Base-by-base conservation (phyloP, 805 yeast species). In the Candida glaebosa region DNA sequence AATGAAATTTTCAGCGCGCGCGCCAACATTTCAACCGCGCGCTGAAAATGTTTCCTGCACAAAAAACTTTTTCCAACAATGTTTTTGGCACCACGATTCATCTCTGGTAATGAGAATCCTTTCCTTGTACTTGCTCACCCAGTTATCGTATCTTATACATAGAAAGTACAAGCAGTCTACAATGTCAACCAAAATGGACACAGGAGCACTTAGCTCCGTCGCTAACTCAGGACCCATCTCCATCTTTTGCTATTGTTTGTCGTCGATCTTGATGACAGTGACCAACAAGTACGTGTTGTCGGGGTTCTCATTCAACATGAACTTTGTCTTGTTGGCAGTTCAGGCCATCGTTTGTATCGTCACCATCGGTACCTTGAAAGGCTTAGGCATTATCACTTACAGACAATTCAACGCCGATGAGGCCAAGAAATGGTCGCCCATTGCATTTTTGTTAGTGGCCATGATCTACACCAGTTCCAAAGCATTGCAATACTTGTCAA, bases 391-490 rank as follows among this genome's bases (percentile, higher is more conserved):
- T 49, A 88, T 91, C 65, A 86, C 84, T 46, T 91, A 84, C 74
- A 84, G 99, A 65, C 83, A 83, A 51, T 79, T 86, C 67, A 87
- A 87, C 75, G 69, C 73, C 51, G 83, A 79, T 41, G 99, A 93
- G 70, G 96, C 96, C 42, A 86, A 83, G 67, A 88, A 87, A 70
- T 93, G 99, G 95, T 80, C 87, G 52, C 98, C 98, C 42, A 89
- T 93, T 56, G 90, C 97, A 2, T 67, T 89, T 50, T 69, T 90
- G 55, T 79, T 93, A 57, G 98, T 90, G 34, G 71, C 81, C 36
- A 93, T 91, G 98, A 90, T 90, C 61, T 93, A 90, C 75, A 93
- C 99, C 42, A 84, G 93, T 35, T 87, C 96, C 43, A 93, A 90
- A 75, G 96, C 98, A 42, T 75, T 93, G 57, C 95, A 88, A 68